Evolutionary conservation across 208 protist genomes (phyloP).

Genomic region (Porcisia deanei): DNA sequence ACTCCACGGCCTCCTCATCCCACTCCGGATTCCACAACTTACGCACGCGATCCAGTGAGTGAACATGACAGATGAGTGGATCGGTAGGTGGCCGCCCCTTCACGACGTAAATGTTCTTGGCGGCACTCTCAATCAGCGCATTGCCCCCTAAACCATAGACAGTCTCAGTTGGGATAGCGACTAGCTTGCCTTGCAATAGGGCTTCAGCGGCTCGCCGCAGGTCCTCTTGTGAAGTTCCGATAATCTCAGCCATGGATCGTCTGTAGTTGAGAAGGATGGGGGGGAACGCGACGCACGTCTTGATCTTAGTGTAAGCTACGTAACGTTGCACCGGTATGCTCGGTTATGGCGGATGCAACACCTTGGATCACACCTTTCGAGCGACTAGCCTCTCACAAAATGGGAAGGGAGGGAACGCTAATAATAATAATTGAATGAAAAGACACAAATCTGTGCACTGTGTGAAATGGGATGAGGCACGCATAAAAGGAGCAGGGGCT

Average conservation of each 20-base stretch:
- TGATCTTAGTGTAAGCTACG: neutral
- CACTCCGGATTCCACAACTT: conserved; percentile 62
- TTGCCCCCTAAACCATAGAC: conserved; percentile 98
- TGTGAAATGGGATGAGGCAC: neutral
- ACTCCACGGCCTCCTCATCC: conserved; percentile 38
- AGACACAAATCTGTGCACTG: neutral
- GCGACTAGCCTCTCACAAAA: neutral
- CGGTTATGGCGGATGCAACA: neutral
- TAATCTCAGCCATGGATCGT: conserved; percentile 48
- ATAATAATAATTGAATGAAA: neutral
- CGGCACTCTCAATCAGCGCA: conserved; percentile 84
- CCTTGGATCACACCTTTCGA: neutral
- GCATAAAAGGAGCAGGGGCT: neutral
- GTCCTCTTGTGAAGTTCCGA: conserved; percentile 42
- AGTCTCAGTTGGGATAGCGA: conserved; percentile 98
- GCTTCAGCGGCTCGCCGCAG: conserved; percentile 54
- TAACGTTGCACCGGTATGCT: neutral
- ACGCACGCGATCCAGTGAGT: conserved; percentile 54
- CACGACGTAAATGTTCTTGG: conserved; percentile 92
- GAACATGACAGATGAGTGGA: conserved; percentile 97
- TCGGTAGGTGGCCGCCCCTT: conserved; percentile 96
- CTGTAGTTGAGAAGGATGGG: neutral
- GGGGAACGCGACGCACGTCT: neutral
- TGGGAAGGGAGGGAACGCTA: too few relatives aligned
- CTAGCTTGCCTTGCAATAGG: conserved; percentile 68